Percentiles rank a stretch among this genome's conserved stretches.
phyloP scores from a whole-genome alignment of 352 stramenopile species.

The Pythium brachiatum region DNA sequence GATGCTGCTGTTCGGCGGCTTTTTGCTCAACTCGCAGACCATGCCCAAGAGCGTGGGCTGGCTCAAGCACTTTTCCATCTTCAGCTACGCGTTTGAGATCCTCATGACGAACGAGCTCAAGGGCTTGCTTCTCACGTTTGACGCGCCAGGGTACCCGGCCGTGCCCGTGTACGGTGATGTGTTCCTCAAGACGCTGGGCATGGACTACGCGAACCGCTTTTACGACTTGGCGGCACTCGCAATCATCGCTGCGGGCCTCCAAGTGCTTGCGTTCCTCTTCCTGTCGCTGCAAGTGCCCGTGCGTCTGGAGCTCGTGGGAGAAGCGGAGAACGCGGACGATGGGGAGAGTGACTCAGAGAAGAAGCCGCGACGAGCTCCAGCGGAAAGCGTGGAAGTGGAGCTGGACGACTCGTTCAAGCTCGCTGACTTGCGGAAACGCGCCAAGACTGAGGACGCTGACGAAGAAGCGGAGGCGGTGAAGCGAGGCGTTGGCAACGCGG shows the following conservation, averaged over 20 bases:
- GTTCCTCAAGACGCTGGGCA: constrained; percentile 79
- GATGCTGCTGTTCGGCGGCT: constrained; percentile 87
- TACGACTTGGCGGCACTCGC: constrained; percentile 62
- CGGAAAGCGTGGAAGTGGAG: constrained; percentile 17
- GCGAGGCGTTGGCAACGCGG: neutral
- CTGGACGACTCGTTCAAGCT: constrained; percentile 23
- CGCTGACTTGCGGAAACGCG: constrained; percentile 12
- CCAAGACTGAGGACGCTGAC: neutral
- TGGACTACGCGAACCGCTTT: constrained; percentile 76
- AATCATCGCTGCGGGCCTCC: constrained; percentile 46
- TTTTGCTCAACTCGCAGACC: constrained; percentile 81
- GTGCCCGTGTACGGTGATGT: constrained; percentile 82
- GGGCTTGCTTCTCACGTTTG: constrained; percentile 70
- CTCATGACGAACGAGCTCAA: constrained; percentile 85
- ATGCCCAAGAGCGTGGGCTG: constrained; percentile 64
- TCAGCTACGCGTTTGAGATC: constrained; percentile 86
- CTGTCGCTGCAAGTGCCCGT: constrained; percentile 63
- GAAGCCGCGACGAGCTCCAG: constrained; percentile 7
- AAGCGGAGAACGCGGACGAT: neutral
- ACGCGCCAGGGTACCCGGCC: constrained; percentile 69
- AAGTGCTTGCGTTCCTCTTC: constrained; percentile 65
- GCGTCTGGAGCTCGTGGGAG: constrained; percentile 34
- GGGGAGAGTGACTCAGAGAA: no score
- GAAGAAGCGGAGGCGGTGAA: neutral
- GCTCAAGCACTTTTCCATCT: constrained; percentile 82